phyloP scores from a whole-genome alignment of 441 rosid genomes.

The Biscutella auriculata region DNA sequence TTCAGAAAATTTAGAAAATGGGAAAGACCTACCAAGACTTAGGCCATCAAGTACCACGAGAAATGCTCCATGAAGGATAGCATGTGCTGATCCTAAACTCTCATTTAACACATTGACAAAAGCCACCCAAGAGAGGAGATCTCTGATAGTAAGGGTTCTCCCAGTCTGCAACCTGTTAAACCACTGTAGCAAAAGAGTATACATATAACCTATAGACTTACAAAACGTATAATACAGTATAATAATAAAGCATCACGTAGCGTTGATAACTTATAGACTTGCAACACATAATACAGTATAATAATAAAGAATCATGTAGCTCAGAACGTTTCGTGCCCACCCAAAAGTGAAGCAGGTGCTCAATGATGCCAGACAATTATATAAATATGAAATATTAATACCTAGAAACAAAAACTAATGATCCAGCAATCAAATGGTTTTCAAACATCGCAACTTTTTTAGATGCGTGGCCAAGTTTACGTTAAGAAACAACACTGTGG shows the following conservation, averaged over 20 bases:
- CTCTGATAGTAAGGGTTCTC: constrained; percentile 86
- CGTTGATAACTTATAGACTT: too few relatives aligned
- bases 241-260: background rate
- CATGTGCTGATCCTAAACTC: constrained; percentile 50
- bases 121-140: constrained; percentile 86
- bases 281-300: too few relatives aligned
- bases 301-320: background rate
- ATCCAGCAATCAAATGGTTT: background rate
- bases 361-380: background rate
- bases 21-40: constrained; percentile 53
- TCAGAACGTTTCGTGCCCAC: background rate
- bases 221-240: background rate
- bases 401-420: background rate
- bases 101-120: constrained; percentile 48
- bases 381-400: background rate
- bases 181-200: constrained; percentile 50
- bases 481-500: background rate
- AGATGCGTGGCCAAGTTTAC: background rate
- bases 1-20: background rate
- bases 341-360: background rate
- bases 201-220: background rate
- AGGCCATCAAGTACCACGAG: constrained; percentile 95
- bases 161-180: constrained; percentile 71
- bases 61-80: constrained; percentile 84
- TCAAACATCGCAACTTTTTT: background rate